A percentile compares a stretch with the other conserved stretches of the same genome.
phyloP scores from a whole-genome alignment of 2,329 filamentous ascomycete genomes.

The Colletotrichum horii region DNA sequence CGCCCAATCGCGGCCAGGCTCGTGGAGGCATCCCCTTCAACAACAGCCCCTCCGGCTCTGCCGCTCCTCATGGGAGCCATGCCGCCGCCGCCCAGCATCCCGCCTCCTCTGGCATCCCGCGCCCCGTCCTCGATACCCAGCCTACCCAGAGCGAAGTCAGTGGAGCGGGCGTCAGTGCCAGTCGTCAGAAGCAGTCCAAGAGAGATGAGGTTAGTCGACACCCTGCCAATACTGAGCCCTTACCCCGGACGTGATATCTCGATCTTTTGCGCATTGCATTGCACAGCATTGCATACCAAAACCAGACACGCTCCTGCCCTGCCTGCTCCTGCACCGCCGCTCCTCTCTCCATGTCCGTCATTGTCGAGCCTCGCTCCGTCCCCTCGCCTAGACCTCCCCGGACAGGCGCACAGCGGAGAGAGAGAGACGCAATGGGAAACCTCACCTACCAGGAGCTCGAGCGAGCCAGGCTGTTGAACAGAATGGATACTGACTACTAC shows the following conservation, averaged over 20 bases:
- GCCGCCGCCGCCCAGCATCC: background rate
- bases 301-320: background rate
- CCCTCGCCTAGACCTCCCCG: background rate
- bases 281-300: background rate
- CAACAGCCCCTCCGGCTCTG: conserved; percentile 54
- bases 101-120: conserved; percentile 68
- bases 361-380: background rate
- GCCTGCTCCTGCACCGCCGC: background rate
- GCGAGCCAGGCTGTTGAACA: conserved; percentile 16
- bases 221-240: background rate
- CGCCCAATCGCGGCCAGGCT: conserved; percentile 66
- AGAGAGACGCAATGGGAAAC: conserved; percentile 9
- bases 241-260: background rate
- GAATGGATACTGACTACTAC: conserved; percentile 35
- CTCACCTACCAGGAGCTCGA: conserved; percentile 23
- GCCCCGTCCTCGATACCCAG: conserved; percentile 70
- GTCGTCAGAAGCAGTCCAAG: conserved; percentile 94
- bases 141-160: conserved; percentile 62
- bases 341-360: background rate
- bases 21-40: conserved; percentile 65
- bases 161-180: conserved; percentile 82
- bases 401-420: background rate
- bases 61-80: background rate
- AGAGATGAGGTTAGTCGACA: conserved; percentile 87
- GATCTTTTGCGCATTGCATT: background rate